Conservation (phyloP, 164 flowering plant species). For the Nymphaea thermarum region DNA sequence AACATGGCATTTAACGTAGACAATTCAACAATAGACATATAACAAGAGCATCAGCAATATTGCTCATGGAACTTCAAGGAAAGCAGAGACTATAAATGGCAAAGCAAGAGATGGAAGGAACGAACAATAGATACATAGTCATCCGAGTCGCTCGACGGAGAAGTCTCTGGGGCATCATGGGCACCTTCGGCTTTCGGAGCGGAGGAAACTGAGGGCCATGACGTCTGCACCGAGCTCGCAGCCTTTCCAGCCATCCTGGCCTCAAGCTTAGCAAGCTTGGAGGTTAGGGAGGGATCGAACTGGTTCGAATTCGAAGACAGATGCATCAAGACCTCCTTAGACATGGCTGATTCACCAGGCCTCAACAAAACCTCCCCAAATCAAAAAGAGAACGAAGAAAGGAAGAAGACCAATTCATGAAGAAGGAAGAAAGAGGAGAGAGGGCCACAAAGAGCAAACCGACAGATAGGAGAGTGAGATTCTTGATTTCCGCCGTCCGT, state of each 20-base stretch:
- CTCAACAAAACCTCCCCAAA: too few relatives aligned
- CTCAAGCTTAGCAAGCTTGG: conserved; percentile 92
- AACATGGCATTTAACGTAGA: neutral
- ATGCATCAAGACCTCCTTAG: conserved; percentile 75
- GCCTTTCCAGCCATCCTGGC: conserved; percentile 82
- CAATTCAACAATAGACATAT: too few relatives aligned
- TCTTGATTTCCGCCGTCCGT: too few relatives aligned
- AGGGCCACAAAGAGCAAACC: too few relatives aligned
- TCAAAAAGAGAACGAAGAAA: too few relatives aligned
- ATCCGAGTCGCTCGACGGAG: conserved; percentile 62
- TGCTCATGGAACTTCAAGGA: neutral
- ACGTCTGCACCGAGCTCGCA: conserved; percentile 25
- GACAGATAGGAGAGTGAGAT: too few relatives aligned
- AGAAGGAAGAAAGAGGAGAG: too few relatives aligned
- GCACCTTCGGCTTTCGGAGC: conserved; percentile 20
- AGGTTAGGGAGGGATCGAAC: conserved; percentile 71
- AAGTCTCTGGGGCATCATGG: conserved; percentile 27
- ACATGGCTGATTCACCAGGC: conserved; percentile 28
- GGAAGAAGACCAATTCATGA: too few relatives aligned
- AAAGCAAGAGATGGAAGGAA: neutral
- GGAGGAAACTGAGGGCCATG: conserved; percentile 30
- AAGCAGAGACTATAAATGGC: neutral
- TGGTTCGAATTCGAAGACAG: conserved; percentile 86
- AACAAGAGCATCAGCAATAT: too few relatives aligned
- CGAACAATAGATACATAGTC: conserved; percentile 47